Evolutionary conservation across 768 basidiomycete genomes (phyloP).

Genomic region (Leccinum subgranulosum): DNA sequence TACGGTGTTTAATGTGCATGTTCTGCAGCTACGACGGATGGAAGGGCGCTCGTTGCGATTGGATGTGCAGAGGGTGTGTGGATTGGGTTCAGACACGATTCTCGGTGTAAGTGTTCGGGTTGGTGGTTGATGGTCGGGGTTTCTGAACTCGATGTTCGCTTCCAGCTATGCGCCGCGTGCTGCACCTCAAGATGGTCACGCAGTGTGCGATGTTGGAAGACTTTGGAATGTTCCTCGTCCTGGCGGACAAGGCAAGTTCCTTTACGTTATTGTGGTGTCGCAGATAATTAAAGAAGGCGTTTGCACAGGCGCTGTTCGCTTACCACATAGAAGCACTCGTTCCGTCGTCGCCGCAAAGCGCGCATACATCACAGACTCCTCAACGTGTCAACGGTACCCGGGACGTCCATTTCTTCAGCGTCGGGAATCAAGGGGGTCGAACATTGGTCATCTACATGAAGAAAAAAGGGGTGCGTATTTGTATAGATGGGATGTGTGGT

Average conservation of each 20-base stretch:
- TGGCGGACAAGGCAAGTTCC: constrained; percentile 76
- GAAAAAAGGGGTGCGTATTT: constrained; percentile 69
- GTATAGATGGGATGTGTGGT: constrained; percentile 4
- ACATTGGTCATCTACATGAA: constrained; percentile 96
- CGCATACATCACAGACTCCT: constrained; percentile 71
- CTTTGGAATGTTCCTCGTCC: constrained; percentile 93
- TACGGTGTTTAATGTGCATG: constrained; percentile 9
- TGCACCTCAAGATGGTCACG: constrained; percentile 91
- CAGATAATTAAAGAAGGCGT: neutral
- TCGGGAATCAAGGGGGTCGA: constrained; percentile 81
- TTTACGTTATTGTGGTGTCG: neutral
- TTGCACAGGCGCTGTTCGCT: constrained; percentile 73
- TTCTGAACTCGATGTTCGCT: constrained; percentile 7
- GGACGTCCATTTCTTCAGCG: constrained; percentile 95
- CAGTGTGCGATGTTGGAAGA: constrained; percentile 96
- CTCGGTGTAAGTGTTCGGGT: constrained; percentile 53
- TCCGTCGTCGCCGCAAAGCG: constrained; percentile 72
- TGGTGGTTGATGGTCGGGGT: neutral
- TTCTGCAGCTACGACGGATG: constrained; percentile 70
- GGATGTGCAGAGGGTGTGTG: constrained; percentile 96
- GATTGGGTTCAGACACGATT: constrained; percentile 90
- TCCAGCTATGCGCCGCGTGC: constrained; percentile 85
- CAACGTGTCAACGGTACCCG: constrained; percentile 89
- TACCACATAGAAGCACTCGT: constrained; percentile 97
- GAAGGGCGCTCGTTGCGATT: constrained; percentile 83